Evolutionary conservation across 345 rosid species (phyloP), one percentile per base, ranked within the genome.

Genomic region (Eucalyptus grandis): DNA sequence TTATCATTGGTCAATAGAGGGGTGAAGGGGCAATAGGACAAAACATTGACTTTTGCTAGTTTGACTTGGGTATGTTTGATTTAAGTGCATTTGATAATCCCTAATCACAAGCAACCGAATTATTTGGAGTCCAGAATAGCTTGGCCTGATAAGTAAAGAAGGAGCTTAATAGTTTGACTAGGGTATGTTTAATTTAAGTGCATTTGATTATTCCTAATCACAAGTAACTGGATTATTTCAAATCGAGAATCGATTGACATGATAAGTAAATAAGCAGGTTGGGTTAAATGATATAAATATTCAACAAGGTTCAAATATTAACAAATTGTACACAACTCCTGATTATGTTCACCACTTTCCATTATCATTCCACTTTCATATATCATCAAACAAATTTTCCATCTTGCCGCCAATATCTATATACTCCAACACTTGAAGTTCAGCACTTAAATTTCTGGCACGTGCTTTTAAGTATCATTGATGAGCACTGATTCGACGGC

Each of bases 161-260:
- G 72, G 31, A 19, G 24, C 58, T 53, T 53, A 3, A 53, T 53
- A 8, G 4, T 53, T 12, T 12, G 37, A 15, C 37, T 8, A 14
- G 37, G 77, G 21, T 4, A 0, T 7, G 40, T n/a, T n/a, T n/a
- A 16, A 30, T n/a, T 65, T 14, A 65, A n/a, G 34, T 65, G 19
- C 77, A 8, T n/a, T n/a, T 14, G 77, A 65, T n/a, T n/a, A 65
- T 65, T 40, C 21, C 37, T n/a, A n/a, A 14, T 2, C 1, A 4
- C 21, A 8, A n/a, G 40, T 0, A n/a, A 0, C 0, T 7, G 21
- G 0, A 65, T 65, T 14, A 4, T 3, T 65, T 65, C 1, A 65
- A n/a, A 9, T 65, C 40, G 15, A 13, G 19, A n/a, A 30, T 65
- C 0, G 3, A 19, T 4, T 14, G 37, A n/a, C 3, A 5, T 30